phyloP scores from a whole-genome alignment of 352 stramenopile species.

The Pythium rhizo-oryzae region DNA sequence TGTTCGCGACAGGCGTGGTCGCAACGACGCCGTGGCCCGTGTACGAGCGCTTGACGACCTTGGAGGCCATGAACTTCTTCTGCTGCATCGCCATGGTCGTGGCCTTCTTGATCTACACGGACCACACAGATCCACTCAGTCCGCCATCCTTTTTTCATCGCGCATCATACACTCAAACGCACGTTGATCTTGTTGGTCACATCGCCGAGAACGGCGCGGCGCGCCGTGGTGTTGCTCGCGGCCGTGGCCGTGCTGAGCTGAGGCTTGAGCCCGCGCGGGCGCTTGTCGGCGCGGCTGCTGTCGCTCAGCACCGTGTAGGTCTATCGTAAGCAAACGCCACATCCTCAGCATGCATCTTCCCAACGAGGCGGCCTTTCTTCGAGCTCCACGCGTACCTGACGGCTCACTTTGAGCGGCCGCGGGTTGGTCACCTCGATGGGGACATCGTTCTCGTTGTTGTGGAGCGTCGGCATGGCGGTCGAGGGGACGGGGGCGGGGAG shows the following conservation, averaged over 20 bases:
- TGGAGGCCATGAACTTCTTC: conserved; percentile 51
- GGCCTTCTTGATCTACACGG: conserved; percentile 61
- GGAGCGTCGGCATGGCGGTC: conserved; percentile 35
- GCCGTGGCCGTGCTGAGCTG: conserved; percentile 19
- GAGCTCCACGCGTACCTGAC: conserved; percentile 25
- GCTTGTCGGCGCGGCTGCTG: conserved; percentile 51
- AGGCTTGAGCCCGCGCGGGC: conserved; percentile 52
- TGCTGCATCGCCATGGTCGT: conserved; percentile 52
- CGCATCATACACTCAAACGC: conserved; percentile 22
- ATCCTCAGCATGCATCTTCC: not conserved
- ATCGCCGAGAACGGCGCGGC: conserved; percentile 59
- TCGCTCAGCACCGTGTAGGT: conserved; percentile 54
- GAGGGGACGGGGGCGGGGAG: not conserved
- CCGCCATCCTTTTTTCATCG: too few relatives aligned
- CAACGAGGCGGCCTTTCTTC: not conserved
- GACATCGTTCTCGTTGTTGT: conserved; percentile 81
- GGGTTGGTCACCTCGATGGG: conserved; percentile 41
- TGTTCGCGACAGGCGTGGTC: conserved; percentile 40
- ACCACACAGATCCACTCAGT: not conserved
- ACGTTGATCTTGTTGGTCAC: conserved; percentile 79
- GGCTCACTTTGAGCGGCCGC: conserved; percentile 54
- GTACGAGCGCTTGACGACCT: conserved; percentile 31
- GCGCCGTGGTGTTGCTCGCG: conserved; percentile 17
- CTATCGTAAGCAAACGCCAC: conserved; percentile 19
- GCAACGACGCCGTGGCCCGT: conserved; percentile 23